These are phyloP conservation scores for Cladosporium phlei DNA, from an alignment of 2,329 filamentous ascomycete genomes.

Conservation along the genomic window DNA sequence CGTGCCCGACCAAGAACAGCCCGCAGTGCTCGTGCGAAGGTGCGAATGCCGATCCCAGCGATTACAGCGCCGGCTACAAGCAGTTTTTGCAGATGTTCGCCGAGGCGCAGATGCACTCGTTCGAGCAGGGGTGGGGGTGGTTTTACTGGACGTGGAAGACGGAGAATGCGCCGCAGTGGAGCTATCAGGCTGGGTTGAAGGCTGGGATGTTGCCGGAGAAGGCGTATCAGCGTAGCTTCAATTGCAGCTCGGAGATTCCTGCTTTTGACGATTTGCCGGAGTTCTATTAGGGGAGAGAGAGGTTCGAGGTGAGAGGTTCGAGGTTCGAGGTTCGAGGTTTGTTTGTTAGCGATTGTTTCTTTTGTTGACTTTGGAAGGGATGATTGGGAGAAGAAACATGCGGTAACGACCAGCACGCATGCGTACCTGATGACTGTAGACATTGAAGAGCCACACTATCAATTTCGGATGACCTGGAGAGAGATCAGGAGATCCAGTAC, in stretches of 20 bases:
- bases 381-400: too few species aligned
- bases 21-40: constrained; percentile 64
- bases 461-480: too few species aligned
- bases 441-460: too few species aligned
- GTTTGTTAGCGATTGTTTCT: too few species aligned
- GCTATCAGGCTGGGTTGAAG: constrained; percentile 73
- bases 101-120: constrained; percentile 91
- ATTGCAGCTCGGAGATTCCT: constrained; percentile 38
- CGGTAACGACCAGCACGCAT: too few species aligned
- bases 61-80: constrained; percentile 73
- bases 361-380: too few species aligned
- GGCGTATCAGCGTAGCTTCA: constrained; percentile 40
- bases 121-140: constrained; percentile 93
- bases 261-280: constrained; percentile 42
- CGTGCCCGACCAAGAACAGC: constrained; percentile 64
- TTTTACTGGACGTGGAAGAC: constrained; percentile 99
- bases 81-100: constrained; percentile 83
- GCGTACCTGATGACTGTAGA: too few species aligned
- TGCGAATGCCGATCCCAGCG: constrained; percentile 68
- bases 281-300: constrained; percentile 38
- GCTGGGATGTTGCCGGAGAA: constrained; percentile 70
- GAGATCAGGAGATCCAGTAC: too few species aligned
- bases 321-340: too few species aligned
- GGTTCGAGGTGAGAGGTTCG: too few species aligned
- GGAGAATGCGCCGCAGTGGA: constrained; percentile 83